Conservation (phyloP, 306 rosid species). For the Rubus parviflorus region DNA sequence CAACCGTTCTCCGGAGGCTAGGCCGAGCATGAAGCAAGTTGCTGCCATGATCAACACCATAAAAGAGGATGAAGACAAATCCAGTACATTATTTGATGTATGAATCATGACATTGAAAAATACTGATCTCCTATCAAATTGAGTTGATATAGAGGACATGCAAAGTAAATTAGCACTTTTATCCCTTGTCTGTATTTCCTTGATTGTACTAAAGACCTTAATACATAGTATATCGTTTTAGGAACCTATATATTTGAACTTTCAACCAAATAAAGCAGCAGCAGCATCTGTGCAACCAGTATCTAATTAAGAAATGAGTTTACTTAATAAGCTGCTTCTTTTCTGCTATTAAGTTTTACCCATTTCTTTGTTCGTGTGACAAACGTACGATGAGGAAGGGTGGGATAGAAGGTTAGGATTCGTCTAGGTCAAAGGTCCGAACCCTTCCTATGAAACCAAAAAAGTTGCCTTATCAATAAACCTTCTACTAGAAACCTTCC, state of each 20-base stretch:
- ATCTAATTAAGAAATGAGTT: background rate
- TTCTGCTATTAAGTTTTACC: background rate
- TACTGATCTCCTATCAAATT: background rate
- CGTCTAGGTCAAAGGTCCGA: background rate
- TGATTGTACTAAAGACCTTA: background rate
- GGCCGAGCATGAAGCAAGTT: constrained; percentile 79
- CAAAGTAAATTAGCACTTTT: constrained; percentile 6
- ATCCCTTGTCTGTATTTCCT: background rate
- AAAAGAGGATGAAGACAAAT: constrained; percentile 79
- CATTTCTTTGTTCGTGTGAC: background rate
- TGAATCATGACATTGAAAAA: background rate
- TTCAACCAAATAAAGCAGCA: background rate
- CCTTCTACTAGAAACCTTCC: background rate
- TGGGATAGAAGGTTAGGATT: background rate
- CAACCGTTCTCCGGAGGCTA: constrained; percentile 42
- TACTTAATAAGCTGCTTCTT: background rate
- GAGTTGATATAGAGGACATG: background rate
- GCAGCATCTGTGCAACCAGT: background rate
- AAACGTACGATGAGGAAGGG: background rate
- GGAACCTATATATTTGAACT: background rate
- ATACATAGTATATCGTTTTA: background rate
- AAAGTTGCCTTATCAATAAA: background rate
- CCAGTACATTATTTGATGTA: constrained; percentile 31
- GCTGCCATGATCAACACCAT: constrained; percentile 57
- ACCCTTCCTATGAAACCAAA: background rate